phyloP scores from a whole-genome alignment of 495 filamentous ascomycete genomes.

The Aspergillus conjunctus region DNA sequence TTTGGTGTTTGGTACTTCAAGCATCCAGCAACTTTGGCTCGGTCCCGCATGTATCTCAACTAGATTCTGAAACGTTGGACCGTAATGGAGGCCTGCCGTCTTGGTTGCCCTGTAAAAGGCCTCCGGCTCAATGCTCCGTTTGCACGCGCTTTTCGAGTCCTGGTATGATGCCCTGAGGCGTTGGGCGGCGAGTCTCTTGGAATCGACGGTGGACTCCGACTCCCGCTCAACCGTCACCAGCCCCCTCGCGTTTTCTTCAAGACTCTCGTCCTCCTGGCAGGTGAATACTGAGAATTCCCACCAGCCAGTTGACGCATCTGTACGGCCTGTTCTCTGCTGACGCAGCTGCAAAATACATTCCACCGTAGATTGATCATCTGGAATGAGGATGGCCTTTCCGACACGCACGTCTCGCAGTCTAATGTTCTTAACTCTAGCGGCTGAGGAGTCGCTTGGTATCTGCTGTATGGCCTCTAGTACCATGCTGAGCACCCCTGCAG shows the following conservation, averaged over 20 bases:
- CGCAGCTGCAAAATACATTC: slow-evolving; percentile 1
- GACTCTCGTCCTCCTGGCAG: slow-evolving; percentile 1
- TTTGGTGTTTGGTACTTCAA: not conserved
- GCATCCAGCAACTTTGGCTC: not conserved
- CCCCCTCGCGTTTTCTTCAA: not conserved
- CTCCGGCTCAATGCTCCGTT: not conserved
- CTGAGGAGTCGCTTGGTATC: not conserved
- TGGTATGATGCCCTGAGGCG: not conserved
- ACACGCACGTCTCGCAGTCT: not conserved
- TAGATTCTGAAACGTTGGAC: not conserved
- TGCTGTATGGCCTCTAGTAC: slow-evolving; percentile 41
- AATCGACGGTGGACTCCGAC: not conserved
- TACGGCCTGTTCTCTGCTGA: not conserved
- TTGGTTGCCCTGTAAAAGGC: not conserved
- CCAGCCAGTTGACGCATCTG: not conserved
- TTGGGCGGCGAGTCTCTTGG: not conserved
- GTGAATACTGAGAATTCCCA: slow-evolving; percentile 3
- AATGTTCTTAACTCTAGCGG: not conserved
- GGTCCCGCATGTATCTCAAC: not conserved
- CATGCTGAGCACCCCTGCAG: slow-evolving; percentile 39
- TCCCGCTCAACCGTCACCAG: not conserved
- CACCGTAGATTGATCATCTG: not conserved
- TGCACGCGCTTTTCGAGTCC: not conserved
- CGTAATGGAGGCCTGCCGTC: not conserved
- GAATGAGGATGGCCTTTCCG: not conserved